phyloP scores from a whole-genome alignment of 176 grass and related monocot genomes.

The Aegilops umbellulata region DNA sequence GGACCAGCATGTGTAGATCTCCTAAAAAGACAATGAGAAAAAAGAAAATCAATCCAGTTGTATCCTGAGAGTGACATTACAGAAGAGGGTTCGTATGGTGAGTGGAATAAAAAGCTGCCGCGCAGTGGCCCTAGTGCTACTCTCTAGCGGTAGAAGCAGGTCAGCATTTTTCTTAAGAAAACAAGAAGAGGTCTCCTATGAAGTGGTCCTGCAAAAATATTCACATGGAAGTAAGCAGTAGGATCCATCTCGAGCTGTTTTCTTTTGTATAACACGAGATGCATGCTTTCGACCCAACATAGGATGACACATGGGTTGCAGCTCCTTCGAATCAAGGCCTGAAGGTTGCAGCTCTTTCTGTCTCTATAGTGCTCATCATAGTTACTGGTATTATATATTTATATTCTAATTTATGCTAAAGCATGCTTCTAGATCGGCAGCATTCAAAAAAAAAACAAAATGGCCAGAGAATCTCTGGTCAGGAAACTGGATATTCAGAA shows the following conservation, averaged over 20 bases:
- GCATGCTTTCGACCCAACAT: conserved; percentile 5
- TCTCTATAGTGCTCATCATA: conserved; percentile 1
- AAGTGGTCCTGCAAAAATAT: conserved; percentile 27
- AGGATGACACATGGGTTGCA: conserved; percentile 2
- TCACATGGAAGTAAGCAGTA: conserved; percentile 39
- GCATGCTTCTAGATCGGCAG: conserved; percentile 22
- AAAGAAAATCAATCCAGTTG: background rate
- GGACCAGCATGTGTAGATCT: conserved; percentile 15
- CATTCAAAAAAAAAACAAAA: conserved; percentile 14
- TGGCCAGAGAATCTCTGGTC: background rate
- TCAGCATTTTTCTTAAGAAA: conserved; percentile 31
- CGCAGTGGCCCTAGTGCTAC: background rate
- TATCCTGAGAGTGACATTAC: conserved; percentile 35
- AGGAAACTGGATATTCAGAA: background rate
- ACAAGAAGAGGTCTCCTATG: conserved; percentile 12
- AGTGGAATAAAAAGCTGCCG: conserved; percentile 16
- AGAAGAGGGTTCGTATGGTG: conserved; percentile 15
- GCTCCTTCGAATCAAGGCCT: background rate
- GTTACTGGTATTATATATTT: conserved; percentile 2
- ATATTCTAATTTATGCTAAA: conserved; percentile 27
- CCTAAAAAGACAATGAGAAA: background rate
- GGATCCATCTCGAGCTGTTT: conserved; percentile 33
- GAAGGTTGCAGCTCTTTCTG: conserved; percentile 5
- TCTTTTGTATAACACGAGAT: conserved; percentile 25
- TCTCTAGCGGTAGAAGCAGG: conserved; percentile 1